A percentile compares a stretch with the other conserved stretches of the same genome.
Evolutionary conservation across 768 basidiomycete species (phyloP).

Genomic region (Lentinula guzmanii): DNA sequence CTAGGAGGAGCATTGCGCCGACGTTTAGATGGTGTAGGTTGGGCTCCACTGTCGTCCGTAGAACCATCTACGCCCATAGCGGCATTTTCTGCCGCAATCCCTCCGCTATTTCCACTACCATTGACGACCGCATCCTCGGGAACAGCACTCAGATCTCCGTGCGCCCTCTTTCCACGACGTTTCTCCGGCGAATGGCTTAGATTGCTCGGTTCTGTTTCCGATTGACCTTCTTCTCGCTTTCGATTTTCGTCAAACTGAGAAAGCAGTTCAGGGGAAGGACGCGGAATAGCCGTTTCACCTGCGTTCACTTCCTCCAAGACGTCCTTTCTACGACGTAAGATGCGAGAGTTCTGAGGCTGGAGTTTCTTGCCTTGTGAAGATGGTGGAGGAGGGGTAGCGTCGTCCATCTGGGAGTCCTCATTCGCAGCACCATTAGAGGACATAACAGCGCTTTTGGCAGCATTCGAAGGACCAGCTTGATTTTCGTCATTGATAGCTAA

Average conservation of each 20-base stretch:
- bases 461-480: not conserved
- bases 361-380: not conserved
- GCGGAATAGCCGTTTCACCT: slow-evolving; percentile 29
- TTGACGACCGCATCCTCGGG: not conserved
- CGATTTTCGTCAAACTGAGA: slow-evolving; percentile 1
- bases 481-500: not conserved
- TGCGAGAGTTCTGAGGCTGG: slow-evolving; percentile 2
- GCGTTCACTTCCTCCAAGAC: slow-evolving; percentile 43
- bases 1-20: not conserved
- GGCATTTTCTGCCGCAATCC: not conserved
- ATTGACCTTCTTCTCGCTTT: not conserved
- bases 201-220: not conserved
- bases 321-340: slow-evolving; percentile 41
- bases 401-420: not conserved
- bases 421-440: not conserved
- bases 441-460: not conserved
- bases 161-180: not conserved
- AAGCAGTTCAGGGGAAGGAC: slow-evolving; percentile 58
- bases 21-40: slow-evolving; percentile 3
- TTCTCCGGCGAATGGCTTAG: not conserved
- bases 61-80: not conserved
- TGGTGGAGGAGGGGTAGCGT: slow-evolving; percentile 1
- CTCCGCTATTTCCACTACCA: not conserved
- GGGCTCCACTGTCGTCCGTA: not conserved
- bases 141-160: not conserved